phyloP scores from a whole-genome alignment of 148 eudicot species.

The Mesembryanthemum crystallinum region DNA sequence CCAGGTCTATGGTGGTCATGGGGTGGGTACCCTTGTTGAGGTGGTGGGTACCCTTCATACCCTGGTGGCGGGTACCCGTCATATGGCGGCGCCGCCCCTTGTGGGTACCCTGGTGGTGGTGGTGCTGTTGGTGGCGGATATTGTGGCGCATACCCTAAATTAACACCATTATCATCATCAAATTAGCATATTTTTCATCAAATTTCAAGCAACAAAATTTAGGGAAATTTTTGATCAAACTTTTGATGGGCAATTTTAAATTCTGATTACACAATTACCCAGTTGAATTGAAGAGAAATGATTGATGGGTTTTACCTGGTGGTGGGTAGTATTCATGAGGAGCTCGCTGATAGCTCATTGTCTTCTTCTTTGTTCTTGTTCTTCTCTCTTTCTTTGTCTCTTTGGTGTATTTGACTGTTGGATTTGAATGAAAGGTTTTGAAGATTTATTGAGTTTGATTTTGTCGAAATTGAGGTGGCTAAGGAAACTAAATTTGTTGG shows the following conservation, averaged over 20 bases:
- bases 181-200: slow-evolving; percentile 2
- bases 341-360: slow-evolving; percentile 29
- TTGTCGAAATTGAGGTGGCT: not conserved
- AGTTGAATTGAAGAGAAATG: not conserved
- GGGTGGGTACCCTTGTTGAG: slow-evolving; percentile 32
- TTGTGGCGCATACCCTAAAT: slow-evolving; percentile 36
- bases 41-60: slow-evolving; percentile 46
- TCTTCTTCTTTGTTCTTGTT: not conserved
- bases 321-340: slow-evolving; percentile 26
- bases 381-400: not conserved
- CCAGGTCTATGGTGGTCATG: not conserved
- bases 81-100: slow-evolving; percentile 28
- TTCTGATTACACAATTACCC: no score
- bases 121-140: slow-evolving; percentile 46
- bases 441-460: not conserved
- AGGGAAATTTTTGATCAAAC: no score
- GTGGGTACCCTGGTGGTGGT: slow-evolving; percentile 28
- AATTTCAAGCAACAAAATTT: not conserved
- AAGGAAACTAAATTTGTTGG: not conserved
- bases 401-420: not conserved
- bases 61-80: slow-evolving; percentile 44
- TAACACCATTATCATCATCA: not conserved
- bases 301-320: slow-evolving; percentile 16
- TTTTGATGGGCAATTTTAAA: not conserved
- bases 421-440: not conserved